phyloP scores from a whole-genome alignment of 495 filamentous ascomycete genomes.

The Neurospora terricola region DNA sequence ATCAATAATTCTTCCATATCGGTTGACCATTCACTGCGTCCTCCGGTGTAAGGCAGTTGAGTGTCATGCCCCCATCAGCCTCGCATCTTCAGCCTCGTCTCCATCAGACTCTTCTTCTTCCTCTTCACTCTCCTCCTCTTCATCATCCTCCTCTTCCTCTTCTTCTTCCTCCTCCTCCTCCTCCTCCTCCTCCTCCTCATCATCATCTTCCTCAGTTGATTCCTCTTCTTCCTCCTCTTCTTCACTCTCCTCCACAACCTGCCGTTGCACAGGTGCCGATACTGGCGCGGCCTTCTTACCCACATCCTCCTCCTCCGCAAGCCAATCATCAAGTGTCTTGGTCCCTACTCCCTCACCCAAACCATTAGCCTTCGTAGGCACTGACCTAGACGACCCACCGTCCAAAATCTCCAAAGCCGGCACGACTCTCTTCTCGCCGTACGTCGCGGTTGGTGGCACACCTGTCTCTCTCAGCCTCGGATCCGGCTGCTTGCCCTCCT shows the following conservation, averaged over 20 bases:
- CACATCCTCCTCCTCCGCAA: conserved; percentile 55
- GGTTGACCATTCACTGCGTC: not conserved
- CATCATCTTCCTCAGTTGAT: conserved; percentile 41
- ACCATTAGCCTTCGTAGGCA: conserved; percentile 39
- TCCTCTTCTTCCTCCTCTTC: conserved; percentile 45
- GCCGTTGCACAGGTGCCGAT: conserved; percentile 12
- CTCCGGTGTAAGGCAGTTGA: not conserved
- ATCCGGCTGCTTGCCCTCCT: conserved; percentile 70
- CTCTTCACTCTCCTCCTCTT: conserved; percentile 8
- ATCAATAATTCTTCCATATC: not conserved
- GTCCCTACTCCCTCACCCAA: conserved; percentile 32
- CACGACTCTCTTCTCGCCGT: conserved; percentile 30
- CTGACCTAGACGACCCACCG: conserved; percentile 32
- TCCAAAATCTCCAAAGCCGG: conserved; percentile 61
- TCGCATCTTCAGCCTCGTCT: conserved; percentile 34
- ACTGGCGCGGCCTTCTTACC: conserved; percentile 14
- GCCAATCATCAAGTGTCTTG: conserved; percentile 85
- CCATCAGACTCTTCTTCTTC: conserved; percentile 38
- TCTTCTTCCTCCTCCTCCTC: conserved; percentile 4
- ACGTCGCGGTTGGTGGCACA: conserved; percentile 21
- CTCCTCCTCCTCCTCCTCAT: conserved; percentile 19
- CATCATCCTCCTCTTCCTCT: conserved; percentile 27
- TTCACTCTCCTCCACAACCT: conserved; percentile 30
- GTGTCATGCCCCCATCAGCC: conserved; percentile 7
- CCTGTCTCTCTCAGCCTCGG: conserved; percentile 51